These are phyloP conservation scores for Sarcodon aspratus DNA, from an alignment of 768 basidiomycete genomes.

Conservation along the genomic window DNA sequence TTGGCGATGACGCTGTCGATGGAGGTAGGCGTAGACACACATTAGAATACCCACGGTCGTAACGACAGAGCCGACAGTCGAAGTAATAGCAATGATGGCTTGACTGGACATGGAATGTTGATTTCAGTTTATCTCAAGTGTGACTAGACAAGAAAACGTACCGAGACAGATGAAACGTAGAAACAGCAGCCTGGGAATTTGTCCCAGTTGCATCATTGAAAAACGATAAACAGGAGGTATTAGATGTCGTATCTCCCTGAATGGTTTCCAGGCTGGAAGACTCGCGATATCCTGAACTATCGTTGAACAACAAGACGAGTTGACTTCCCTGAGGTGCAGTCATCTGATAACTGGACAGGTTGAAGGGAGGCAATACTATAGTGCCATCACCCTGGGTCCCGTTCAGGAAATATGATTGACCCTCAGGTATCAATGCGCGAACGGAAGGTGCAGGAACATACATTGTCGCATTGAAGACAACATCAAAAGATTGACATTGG, in stretches of 20 bases:
- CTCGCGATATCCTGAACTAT: conserved; percentile 24
- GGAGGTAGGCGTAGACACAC: neutral
- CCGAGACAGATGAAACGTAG: too few species aligned
- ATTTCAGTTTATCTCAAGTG: too few species aligned
- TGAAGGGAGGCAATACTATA: conserved; percentile 8
- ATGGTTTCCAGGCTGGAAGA: conserved; percentile 33
- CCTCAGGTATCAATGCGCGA: conserved; percentile 21
- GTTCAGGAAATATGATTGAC: conserved; percentile 14
- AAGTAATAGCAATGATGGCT: neutral
- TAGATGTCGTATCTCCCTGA: conserved; percentile 14
- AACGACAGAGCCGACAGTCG: neutral
- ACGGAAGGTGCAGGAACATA: conserved; percentile 27
- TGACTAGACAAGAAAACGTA: too few species aligned
- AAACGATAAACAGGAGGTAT: conserved; percentile 14
- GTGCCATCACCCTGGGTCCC: conserved; percentile 19
- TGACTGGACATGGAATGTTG: conserved; percentile 7
- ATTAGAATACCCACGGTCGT: neutral
- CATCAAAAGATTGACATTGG: conserved; percentile 39
- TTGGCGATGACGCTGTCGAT: neutral
- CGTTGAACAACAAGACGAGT: conserved; percentile 33
- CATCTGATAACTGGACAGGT: conserved; percentile 25
- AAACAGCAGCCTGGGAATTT: too few species aligned
- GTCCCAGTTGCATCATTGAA: too few species aligned
- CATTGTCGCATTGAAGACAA: conserved; percentile 27
- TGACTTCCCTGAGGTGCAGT: conserved; percentile 22